Percentiles rank a stretch among this genome's conserved stretches.
Conservation (phyloP, 208 protist genomes). For the Trypanosoma avium region DNA sequence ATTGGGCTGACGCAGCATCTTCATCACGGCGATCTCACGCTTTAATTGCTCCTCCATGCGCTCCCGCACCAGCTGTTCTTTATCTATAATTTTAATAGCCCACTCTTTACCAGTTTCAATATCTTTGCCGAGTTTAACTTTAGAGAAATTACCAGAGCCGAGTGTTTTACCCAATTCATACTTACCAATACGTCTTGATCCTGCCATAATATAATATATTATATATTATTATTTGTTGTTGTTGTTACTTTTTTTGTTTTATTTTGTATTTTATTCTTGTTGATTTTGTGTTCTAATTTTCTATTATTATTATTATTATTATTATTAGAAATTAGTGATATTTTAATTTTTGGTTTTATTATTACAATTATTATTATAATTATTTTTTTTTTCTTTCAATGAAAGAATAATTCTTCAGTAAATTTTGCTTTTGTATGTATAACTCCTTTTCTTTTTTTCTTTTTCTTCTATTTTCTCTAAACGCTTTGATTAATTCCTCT, state of each 20-base stretch:
- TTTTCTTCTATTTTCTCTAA: too few species aligned
- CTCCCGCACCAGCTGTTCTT: slow-evolving; percentile 78
- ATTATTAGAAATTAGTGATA: not conserved
- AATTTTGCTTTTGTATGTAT: too few species aligned
- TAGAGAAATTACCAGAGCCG: slow-evolving; percentile 88
- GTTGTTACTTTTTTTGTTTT: not conserved
- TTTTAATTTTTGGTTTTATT: not conserved
- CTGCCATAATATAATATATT: not conserved
- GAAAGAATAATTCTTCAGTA: too few species aligned
- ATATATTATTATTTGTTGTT: not conserved
- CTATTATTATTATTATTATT: not conserved
- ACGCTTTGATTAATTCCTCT: too few species aligned
- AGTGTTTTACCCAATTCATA: slow-evolving; percentile 90
- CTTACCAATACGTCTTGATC: slow-evolving; percentile 49
- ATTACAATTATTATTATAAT: not conserved
- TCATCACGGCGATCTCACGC: slow-evolving; percentile 90
- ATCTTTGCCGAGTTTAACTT: slow-evolving; percentile 77
- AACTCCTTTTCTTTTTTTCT: too few species aligned
- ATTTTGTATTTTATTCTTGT: not conserved
- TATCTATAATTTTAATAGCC: slow-evolving; percentile 91
- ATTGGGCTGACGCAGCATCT: slow-evolving; percentile 84
- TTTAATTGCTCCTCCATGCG: slow-evolving; percentile 91
- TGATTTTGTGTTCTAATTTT: not conserved
- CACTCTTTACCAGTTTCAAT: slow-evolving; percentile 71
- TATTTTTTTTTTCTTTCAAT: slow-evolving; percentile 1